phyloP scores from a whole-genome alignment of 2,329 filamentous ascomycete genomes.

The Sarocladium strictum region DNA sequence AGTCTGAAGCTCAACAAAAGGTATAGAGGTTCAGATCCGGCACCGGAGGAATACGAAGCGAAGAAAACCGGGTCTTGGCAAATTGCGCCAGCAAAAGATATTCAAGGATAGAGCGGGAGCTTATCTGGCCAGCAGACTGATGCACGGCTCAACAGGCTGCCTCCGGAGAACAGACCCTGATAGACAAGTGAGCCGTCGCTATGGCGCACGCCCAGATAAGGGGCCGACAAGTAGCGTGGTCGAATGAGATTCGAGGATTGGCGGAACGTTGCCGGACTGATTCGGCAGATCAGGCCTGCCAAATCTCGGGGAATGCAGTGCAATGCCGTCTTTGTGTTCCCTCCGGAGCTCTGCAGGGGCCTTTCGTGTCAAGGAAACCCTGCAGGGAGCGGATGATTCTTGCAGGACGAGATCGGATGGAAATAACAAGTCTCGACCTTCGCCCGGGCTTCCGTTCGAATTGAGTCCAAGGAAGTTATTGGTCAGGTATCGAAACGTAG shows the following conservation, averaged over 20 bases:
- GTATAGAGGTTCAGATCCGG: background rate
- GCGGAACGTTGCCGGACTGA: conserved; percentile 1
- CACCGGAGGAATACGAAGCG: background rate
- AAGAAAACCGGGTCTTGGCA: background rate
- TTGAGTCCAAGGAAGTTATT: background rate
- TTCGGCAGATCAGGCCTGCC: conserved; percentile 2
- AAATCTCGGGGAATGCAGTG: conserved; percentile 1
- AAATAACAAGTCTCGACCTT: background rate
- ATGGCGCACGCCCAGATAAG: background rate
- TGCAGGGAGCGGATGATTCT: background rate
- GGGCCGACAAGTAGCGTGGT: background rate
- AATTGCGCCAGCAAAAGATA: background rate
- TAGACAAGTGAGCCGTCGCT: background rate
- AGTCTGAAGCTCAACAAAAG: background rate
- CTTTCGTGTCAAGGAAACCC: background rate
- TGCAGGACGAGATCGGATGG: background rate
- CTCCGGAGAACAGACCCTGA: background rate
- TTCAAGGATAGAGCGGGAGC: background rate
- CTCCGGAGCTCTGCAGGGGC: background rate
- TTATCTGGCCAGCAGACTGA: background rate
- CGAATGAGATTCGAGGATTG: conserved; percentile 1
- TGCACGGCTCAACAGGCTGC: background rate
- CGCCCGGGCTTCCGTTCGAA: background rate
- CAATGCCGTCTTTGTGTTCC: conserved; percentile 2
- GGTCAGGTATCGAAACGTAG: background rate